Percentiles rank a stretch among this genome's conserved stretches.
Conservation (phyloP, 495 filamentous ascomycete genomes). For the Parathielavia appendiculata region DNA sequence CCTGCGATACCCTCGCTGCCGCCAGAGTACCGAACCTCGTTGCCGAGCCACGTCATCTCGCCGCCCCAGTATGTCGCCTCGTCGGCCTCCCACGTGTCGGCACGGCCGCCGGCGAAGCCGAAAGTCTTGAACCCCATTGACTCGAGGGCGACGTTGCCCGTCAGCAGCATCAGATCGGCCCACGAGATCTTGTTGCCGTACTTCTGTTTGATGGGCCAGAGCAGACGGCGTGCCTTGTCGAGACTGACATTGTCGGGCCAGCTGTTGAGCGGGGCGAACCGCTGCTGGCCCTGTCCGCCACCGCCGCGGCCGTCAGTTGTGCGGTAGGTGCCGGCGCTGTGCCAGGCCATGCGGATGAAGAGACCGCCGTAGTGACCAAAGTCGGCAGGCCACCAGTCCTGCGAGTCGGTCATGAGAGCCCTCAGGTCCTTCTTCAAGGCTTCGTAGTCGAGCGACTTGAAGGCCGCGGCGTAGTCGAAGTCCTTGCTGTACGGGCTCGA, state of each 20-base stretch:
- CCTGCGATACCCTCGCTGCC: conserved; percentile 42
- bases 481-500: conserved; percentile 55
- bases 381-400: conserved; percentile 73
- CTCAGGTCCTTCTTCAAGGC: conserved; percentile 65
- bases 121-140: conserved; percentile 70
- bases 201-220: conserved; percentile 79
- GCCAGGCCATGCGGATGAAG: conserved; percentile 74
- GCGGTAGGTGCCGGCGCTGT: conserved; percentile 69
- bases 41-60: conserved; percentile 66
- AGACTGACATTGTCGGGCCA: conserved; percentile 73
- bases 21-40: conserved; percentile 57
- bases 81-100: conserved; percentile 66
- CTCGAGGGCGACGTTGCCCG: conserved; percentile 69
- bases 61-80: conserved; percentile 70
- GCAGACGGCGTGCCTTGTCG: conserved; percentile 69
- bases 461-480: conserved; percentile 64
- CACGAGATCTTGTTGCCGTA: conserved; percentile 76
- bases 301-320: conserved; percentile 67
- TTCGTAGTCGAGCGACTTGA: conserved; percentile 65
- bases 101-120: conserved; percentile 64
- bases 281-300: conserved; percentile 65
- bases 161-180: conserved; percentile 63
- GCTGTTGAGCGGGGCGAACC: conserved; percentile 72
- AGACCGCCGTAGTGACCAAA: conserved; percentile 73
- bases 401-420: conserved; percentile 65